These are phyloP conservation scores for Stramenopiles sp. DNA, from an alignment of 352 stramenopile species.

Conservation along the genomic window DNA sequence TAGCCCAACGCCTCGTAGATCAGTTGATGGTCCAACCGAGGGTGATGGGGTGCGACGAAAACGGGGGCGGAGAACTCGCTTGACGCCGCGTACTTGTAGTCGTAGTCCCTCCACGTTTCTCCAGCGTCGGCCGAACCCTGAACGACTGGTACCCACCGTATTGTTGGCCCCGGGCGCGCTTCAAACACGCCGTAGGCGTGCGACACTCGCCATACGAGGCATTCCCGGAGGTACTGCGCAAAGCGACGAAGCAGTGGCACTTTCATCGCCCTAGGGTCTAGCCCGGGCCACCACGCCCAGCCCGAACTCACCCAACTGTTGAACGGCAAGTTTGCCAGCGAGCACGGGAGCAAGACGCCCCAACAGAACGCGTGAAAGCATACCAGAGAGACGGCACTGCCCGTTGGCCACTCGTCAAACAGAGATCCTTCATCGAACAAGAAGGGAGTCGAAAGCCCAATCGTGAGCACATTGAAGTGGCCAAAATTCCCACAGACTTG, in stretches of 20 bases:
- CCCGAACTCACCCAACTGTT: constrained; percentile 2
- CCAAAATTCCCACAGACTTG: constrained; percentile 14
- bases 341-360: not conserved
- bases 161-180: not conserved
- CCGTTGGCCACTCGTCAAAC: not conserved
- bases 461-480: constrained; percentile 14
- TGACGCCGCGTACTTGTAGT: constrained; percentile 12
- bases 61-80: not conserved
- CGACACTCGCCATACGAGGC: too few relatives aligned
- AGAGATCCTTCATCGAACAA: too few relatives aligned
- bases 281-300: not conserved
- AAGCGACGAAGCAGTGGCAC: too few relatives aligned
- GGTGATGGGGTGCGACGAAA: constrained; percentile 10
- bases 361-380: not conserved
- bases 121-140: constrained; percentile 1
- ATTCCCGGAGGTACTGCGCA: too few relatives aligned
- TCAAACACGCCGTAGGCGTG: constrained; percentile 15
- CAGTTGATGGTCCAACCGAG: constrained; percentile 12
- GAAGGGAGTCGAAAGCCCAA: not conserved
- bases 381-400: not conserved
- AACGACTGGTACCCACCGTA: not conserved
- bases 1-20: constrained; percentile 14
- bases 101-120: not conserved
- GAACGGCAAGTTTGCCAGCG: not conserved
- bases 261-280: not conserved